These are phyloP conservation scores for Colletotrichum scovillei DNA, from an alignment of 2,329 filamentous ascomycete species.

Conservation along the genomic window DNA sequence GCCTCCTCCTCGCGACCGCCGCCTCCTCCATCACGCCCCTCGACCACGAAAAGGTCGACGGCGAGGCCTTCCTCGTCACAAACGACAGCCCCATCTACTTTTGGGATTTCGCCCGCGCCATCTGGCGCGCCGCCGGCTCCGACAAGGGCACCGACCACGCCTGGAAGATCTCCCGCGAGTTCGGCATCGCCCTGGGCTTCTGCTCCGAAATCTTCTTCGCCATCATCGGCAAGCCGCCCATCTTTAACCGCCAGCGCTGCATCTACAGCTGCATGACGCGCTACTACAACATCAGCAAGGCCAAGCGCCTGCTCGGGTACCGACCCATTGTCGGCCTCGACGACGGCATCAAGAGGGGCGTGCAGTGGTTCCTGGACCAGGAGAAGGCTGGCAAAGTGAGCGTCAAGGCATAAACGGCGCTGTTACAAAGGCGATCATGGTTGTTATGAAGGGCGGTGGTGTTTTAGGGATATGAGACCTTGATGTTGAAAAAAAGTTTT, in stretches of 20 bases:
- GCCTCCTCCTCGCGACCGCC: slow-evolving; percentile 71
- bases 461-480: not conserved
- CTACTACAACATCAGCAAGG: slow-evolving; percentile 83
- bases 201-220: slow-evolving; percentile 63
- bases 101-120: slow-evolving; percentile 85
- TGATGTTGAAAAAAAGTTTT: slow-evolving; percentile 6
- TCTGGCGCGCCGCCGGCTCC: slow-evolving; percentile 76
- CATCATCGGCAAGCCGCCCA: slow-evolving; percentile 63
- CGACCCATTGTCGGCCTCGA: slow-evolving; percentile 73
- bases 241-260: slow-evolving; percentile 69
- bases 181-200: slow-evolving; percentile 64
- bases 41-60: slow-evolving; percentile 80
- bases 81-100: slow-evolving; percentile 92
- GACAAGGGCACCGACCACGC: slow-evolving; percentile 63
- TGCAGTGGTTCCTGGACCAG: slow-evolving; percentile 66
- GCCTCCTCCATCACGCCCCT: slow-evolving; percentile 70
- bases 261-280: slow-evolving; percentile 79
- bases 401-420: slow-evolving; percentile 23
- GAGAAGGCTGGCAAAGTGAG: slow-evolving; percentile 48
- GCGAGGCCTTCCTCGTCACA: slow-evolving; percentile 89
- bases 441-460: not conserved
- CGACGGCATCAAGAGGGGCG: slow-evolving; percentile 69
- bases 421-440: not conserved
- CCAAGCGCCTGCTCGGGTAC: slow-evolving; percentile 77
- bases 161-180: slow-evolving; percentile 63